Base-by-base conservation (phyloP, 140 eudicot genomes). In the Erigeron philadelphicus region DNA sequence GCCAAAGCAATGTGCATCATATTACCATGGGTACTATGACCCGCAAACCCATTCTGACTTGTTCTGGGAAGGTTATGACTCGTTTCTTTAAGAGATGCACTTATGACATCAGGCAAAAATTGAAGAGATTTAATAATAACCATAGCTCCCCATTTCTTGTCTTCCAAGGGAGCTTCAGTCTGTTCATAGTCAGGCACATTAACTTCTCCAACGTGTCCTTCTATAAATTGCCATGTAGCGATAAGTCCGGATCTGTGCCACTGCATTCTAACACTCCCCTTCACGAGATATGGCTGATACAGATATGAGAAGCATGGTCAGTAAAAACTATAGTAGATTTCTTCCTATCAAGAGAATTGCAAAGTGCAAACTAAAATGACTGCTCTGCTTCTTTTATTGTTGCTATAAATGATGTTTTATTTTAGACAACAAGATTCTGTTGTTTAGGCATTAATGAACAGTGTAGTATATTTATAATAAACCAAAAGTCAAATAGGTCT, bases 61-160 rank as follows among this genome's bases (percentile, higher is more conserved):
- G 55, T 50, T 48, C 66, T 64, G 12, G 78, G 78, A 54, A 66
- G 44, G 48, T 64, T 78, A 16, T 82, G 78, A 55, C 80, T 63
- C 58, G 95, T 83, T 82, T 89, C 97, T 67, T 71, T 87, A 75
- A 89, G 82, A 49, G 97, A 88, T 31, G 97, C 86, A 65, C 80
- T 79, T 58, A 94, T 77, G 12, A 82, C 95, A 10, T 84, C 78
- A 6, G 97, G 89, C 73, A 94, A 78, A 68, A 87, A 60, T 7
- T 87, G 97, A 74, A 94, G 99, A 64, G 97, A 87, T 68, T 87
- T 94, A 68, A 89, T 94, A 9, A 89, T 84, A 57, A 89, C 95
- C 99, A 94, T 94, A 61, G 97, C 99, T 73, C 99, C 99, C 99
- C 99, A 94, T 74, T 87, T 94, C 84, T 81, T 89, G 72, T 85